Base-by-base conservation (phyloP, 176 grass and related monocot species). In the Zoysia pacifica region DNA sequence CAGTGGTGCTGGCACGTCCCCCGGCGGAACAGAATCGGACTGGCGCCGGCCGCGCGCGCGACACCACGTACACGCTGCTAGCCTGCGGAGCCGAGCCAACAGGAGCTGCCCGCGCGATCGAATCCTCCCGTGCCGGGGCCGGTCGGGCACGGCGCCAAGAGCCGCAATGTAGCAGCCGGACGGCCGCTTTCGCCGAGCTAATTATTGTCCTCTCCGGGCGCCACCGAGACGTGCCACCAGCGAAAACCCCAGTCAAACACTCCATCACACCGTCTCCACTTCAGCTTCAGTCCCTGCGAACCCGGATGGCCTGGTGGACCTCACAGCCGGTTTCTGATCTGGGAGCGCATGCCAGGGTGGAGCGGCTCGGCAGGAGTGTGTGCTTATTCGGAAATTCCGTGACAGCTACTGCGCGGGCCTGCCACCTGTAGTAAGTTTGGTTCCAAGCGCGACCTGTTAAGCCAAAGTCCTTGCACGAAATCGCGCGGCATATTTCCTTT, bases 181-280 rank as follows among this genome's bases (percentile, higher is more conserved):
- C 35, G 67, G 48, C 42, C 71, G 78, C 63, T 76, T 20, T 86
- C 78, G 13, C 41, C 28, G 69, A 19, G 60, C 1, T 52, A 54
- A 82, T 82, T 73, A 20, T 70, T 66, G 79, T 5, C 72, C 16
- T 41, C 51, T 28, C 28, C 28, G 28, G 28, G 28, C 11, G 28
- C 11, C 58, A 48, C 19, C 74, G 83, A 47, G 18, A 85, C 69
- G 42, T 64, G 35, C 60, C 65, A 44, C 67, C 65, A 44, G 56
- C 73, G 41, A 58, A 51, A 65, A n/a, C 44, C 19, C 61, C 18
- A 62, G 75, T 88, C 75, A 84, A 83, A 65, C 61, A 74, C 62
- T 53, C 74, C 68, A 73, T 67, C 64, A 44, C 42, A 1, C 43
- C 61, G 6, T 11, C 6, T 20, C 13, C 46, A 69, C 81, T 83